Conservation (phyloP, 257 asterid species). For the Leonotis leonurus region DNA sequence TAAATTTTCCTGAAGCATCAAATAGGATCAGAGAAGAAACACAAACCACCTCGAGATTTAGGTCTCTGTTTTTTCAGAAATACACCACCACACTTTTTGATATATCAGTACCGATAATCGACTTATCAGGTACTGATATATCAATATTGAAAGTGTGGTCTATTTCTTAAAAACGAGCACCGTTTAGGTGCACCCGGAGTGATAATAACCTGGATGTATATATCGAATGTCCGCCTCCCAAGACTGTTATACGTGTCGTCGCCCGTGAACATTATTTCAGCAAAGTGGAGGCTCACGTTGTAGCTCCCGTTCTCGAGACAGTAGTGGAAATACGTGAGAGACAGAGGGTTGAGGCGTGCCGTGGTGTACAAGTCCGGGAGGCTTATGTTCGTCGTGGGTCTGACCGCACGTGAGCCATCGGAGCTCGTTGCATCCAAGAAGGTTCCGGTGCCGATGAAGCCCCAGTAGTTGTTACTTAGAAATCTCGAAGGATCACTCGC, state of each 20-base stretch:
- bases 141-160: not conserved
- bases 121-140: not conserved
- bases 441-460: conserved; percentile 68
- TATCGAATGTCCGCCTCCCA: conserved; percentile 66
- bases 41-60: not conserved
- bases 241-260: conserved; percentile 57
- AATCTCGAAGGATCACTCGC: conserved; percentile 52
- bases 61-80: not conserved
- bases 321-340: conserved; percentile 68
- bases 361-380: conserved; percentile 46
- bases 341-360: conserved; percentile 69
- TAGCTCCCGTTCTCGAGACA: conserved; percentile 77
- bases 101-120: too few species aligned
- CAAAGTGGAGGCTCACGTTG: conserved; percentile 63
- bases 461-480: conserved; percentile 45
- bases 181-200: not conserved
- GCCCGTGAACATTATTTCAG: conserved; percentile 59
- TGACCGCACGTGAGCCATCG: conserved; percentile 41
- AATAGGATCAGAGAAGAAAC: conserved; percentile 7
- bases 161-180: not conserved
- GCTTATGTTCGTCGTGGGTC: conserved; percentile 24
- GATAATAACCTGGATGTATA: conserved; percentile 70
- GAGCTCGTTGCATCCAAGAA: conserved; percentile 51
- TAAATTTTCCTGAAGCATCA: conserved; percentile 42
- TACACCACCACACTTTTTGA: not conserved